Base-by-base conservation (phyloP, 164 flowering plant genomes). In the Protea cynaroides region DNA sequence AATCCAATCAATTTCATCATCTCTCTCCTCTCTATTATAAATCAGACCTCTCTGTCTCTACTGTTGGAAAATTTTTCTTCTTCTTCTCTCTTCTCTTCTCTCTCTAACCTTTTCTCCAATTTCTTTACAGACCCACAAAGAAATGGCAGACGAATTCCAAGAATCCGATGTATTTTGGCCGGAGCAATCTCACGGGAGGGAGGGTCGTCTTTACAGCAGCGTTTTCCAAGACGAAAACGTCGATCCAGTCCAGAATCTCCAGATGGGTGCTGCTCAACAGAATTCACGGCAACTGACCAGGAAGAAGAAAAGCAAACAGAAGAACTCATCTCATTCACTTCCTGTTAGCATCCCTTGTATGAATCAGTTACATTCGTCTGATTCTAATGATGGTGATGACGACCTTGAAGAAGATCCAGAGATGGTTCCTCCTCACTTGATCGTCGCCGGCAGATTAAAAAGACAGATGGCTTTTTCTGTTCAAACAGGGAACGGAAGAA, bases 381-480 rank as follows among this genome's bases (percentile, higher is more conserved):
- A 49, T 49, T 49, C 52, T 18, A 18, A 14, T 49, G 52, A 18
- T 4, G n/a, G 17, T 49, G 52, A 51, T 11, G 49, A 64, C 7
- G 75, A 69, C 6, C 72, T 72, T 13, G 76, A 71, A 1, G 83
- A 74, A 19, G 81, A n/a, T n/a, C n/a, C 67, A 1, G 78, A 71
- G 25, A 66, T 83, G 29, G 74, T 76, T 46, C 92, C 96, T 25
- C 92, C 89, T 1, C 89, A 85, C 60, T 17, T 67, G 53, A 21
- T 67, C 10, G 36, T 72, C 8, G 67, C 63, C 11, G 15, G 67
- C 46, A 57, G 71, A 13, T 3, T 63, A 0, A 62, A 62, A 3
- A 62, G 71, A 34, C 72, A 76, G 65, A 84, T 83, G 86, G 74
- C 89, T n/a, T 84, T 81, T 61, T 86, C 96, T 6, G 82, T 86